These are phyloP conservation scores for Ambrosiella cleistominuta DNA, from an alignment of 2,329 filamentous ascomycete species.

Conservation along the genomic window DNA sequence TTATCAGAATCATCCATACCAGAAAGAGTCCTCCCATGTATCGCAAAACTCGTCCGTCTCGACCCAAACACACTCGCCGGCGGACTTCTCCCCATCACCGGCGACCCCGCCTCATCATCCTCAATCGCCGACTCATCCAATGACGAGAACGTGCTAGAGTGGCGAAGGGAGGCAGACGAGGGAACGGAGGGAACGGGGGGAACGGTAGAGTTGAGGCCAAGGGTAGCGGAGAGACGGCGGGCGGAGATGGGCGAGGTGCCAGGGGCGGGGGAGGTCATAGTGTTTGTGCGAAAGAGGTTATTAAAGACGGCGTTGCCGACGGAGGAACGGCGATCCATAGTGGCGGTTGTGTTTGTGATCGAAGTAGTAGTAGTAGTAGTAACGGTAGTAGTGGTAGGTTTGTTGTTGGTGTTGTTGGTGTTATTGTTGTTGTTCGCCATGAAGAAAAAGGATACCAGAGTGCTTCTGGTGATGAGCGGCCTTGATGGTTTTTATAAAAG, in stretches of 20 bases:
- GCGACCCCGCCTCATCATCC: slow-evolving; percentile 40
- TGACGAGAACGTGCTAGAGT: slow-evolving; percentile 49
- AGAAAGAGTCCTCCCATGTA: slow-evolving; percentile 6
- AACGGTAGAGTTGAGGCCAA: background rate
- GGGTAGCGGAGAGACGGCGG: slow-evolving; percentile 36
- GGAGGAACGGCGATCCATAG: slow-evolving; percentile 33
- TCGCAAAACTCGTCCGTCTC: slow-evolving; percentile 11
- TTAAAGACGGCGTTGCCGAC: slow-evolving; percentile 39
- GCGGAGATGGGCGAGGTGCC: slow-evolving; percentile 36
- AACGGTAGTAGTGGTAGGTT: slow-evolving; percentile 2
- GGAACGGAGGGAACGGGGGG: background rate
- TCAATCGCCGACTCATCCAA: slow-evolving; percentile 59
- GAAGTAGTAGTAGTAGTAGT: slow-evolving; percentile 19
- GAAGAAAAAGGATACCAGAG: background rate
- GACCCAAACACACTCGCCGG: slow-evolving; percentile 5
- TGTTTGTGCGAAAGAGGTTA: slow-evolving; percentile 42
- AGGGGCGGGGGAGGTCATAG: slow-evolving; percentile 26
- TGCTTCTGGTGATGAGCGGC: background rate
- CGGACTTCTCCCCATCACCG: slow-evolving; percentile 6
- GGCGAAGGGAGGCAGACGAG: slow-evolving; percentile 32
- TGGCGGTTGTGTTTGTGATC: slow-evolving; percentile 18
- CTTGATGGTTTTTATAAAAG: slow-evolving; percentile 1
- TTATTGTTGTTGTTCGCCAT: slow-evolving; percentile 7
- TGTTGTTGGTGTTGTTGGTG: background rate
- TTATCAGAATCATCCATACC: background rate